Evolutionary conservation across 441 rosid species (phyloP), one percentile per base, ranked within the genome.

Genomic region (Populus hybrid): DNA sequence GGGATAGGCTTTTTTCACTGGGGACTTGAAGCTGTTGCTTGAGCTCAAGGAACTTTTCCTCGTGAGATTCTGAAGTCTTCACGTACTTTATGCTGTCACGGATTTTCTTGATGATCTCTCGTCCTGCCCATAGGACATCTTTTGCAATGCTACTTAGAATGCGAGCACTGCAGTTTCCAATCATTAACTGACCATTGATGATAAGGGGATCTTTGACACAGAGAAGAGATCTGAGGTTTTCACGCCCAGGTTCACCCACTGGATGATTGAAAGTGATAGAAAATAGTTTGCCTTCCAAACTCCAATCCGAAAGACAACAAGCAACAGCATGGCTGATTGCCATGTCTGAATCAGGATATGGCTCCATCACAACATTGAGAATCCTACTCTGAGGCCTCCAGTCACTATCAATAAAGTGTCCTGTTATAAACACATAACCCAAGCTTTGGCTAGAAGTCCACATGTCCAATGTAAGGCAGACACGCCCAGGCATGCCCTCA

Each of bases 11-110:
- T 86, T 86, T 89, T 61, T 89, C 92, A 34, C 90, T 92, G 7
- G 95, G 97, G 50, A 93, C 95, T 79, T 92, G 98, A 81, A 95
- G 96, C 77, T 92, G 97, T 81, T 91, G 87, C 86, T 89, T 92
- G 59, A 95, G 92, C 86, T 92, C 97, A 67, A 91, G 70, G 84
- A 95, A 95, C 87, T 88, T 93, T 93, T 30, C 98, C 82, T 92
- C 97, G 0, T 88, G 94, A 26, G 94, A 89, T 73, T 95, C 97
- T 10, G 96, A 93, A 20, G 90, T 89, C 84, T 91, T 90, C 83
- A 95, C 97, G 21, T 91, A 91, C 85, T 93, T 95, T 11, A 93
- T 95, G 86, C 94, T 87, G 69, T 91, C 90, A 32, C 95, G 84
- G 76, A 95, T 89, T 82, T 86, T 95, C 89, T 87, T 88, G 75